Evolutionary conservation across 1,284 basidiomycete genomes (phyloP), one percentile per base, ranked within the genome.

Genomic region (Lentinus polychrous): DNA sequence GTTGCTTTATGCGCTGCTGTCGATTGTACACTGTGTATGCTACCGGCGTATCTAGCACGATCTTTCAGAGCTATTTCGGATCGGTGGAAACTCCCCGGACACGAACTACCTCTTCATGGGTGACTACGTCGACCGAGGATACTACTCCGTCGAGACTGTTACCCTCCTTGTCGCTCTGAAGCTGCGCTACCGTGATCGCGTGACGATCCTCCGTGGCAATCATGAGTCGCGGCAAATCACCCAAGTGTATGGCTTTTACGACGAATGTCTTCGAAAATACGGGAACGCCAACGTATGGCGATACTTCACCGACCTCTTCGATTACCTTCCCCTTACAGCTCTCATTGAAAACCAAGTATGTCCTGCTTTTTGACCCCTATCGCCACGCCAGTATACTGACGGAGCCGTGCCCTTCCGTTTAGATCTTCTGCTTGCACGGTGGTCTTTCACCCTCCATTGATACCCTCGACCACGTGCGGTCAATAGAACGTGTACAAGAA

Each of bases 51-150:
- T 20, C 44, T 52, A 98, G 94, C 94, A 98, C 71, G 96, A 99
- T 75, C 86, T 99, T 49, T 96, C 94, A 52, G 96, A 99, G 69
- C 86, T 99, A 41, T 99, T 99, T 75, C 88, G 94, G 49, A 99
- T 99, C 66, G 95, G 96, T 47, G 96, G 95, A 52, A 98, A 98
- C 75, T 98, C 94, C 38, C 96, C 95, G 51, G 96, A 99, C 73
- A 98, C 96, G 55, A 99, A 99, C 73, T 99, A 99, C 71, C 88
- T 99, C 59, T 99, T 99, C 77, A 99, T 99, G 96, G 96, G 96
- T 40, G 95, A 99, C 76, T 99, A 98, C 64, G 96, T 99, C 59
- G 96, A 99, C 75, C 86, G 96, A 63, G 95, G 95, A 23, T 99
- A 98, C 76, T 99, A 99, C 75, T 97, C 93, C 14, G 96, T 99